phyloP scores from a whole-genome alignment of 768 basidiomycete genomes.

The Auricularia sp. region DNA sequence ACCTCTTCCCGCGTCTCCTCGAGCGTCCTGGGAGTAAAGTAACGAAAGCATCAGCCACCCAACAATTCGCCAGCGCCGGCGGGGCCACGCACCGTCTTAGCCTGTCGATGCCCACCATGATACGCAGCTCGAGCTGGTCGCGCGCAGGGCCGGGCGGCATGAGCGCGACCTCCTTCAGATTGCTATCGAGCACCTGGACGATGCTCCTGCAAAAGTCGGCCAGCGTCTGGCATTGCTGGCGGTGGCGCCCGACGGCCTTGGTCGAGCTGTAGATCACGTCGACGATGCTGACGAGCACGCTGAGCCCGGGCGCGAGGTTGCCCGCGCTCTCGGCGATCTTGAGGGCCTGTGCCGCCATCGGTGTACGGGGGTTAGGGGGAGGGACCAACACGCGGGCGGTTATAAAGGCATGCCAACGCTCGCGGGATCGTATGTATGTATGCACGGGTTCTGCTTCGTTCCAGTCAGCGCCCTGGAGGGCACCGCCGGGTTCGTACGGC shows the following conservation, averaged over 20 bases:
- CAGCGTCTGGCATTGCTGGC: not conserved
- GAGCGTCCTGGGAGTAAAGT: not conserved
- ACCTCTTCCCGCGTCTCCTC: not conserved
- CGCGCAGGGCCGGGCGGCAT: not conserved
- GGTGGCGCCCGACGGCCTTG: not conserved
- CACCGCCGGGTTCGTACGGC: too few species aligned
- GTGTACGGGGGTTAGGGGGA: not conserved
- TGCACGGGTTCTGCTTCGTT: too few species aligned
- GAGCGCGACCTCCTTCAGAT: not conserved
- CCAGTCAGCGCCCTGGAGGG: too few species aligned
- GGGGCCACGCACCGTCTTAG: too few species aligned
- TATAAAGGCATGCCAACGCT: too few species aligned
- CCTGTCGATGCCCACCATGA: not conserved
- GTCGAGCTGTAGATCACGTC: not conserved
- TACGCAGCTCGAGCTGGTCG: not conserved
- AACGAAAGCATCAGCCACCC: not conserved
- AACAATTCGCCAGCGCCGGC: too few species aligned
- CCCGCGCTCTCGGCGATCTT: not conserved
- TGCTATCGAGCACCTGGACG: not conserved
- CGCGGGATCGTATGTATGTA: too few species aligned
- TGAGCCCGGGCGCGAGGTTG: not conserved
- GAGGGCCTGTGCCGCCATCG: not conserved
- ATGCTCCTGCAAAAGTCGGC: not conserved
- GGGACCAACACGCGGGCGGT: not conserved
- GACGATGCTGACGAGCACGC: not conserved